Percentiles rank a stretch among this genome's conserved stretches.
phyloP scores from a whole-genome alignment of 805 yeast genomes.

The Osmozyma mogii region DNA sequence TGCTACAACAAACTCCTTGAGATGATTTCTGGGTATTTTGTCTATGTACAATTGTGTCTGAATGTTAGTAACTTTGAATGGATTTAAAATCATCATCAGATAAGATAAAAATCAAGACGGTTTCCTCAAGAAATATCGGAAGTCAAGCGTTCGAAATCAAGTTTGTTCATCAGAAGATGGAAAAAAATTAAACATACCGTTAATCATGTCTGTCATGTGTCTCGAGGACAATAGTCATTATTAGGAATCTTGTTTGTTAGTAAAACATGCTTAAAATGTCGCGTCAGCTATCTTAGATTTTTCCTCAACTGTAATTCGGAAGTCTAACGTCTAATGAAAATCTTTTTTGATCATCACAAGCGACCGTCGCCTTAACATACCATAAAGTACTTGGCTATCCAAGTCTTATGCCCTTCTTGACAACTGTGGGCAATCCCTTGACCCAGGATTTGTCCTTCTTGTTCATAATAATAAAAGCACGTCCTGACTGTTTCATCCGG shows the following conservation, averaged over 20 bases:
- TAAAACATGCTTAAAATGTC: not conserved
- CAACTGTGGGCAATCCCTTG: constrained; percentile 66
- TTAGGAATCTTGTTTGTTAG: not conserved
- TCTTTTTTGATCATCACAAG: constrained; percentile 27
- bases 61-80: constrained; percentile 6
- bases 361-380: not conserved
- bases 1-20: not conserved
- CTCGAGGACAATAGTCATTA: not conserved
- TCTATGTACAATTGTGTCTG: constrained; percentile 7
- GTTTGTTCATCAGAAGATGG: constrained; percentile 15
- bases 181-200: constrained; percentile 8
- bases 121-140: constrained; percentile 20
- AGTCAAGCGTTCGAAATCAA: constrained; percentile 24
- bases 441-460: constrained; percentile 70
- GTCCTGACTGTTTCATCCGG: constrained; percentile 80
- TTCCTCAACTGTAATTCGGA: constrained; percentile 29
- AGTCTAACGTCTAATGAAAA: constrained; percentile 36
- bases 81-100: constrained; percentile 7
- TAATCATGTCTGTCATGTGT: not conserved
- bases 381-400: constrained; percentile 13
- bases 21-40: constrained; percentile 1
- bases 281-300: constrained; percentile 22
- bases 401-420: constrained; percentile 40
- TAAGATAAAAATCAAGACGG: constrained; percentile 10
- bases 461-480: constrained; percentile 74